phyloP scores from a whole-genome alignment of 75 land plant species.

The Chamaecyparis obtusa region DNA sequence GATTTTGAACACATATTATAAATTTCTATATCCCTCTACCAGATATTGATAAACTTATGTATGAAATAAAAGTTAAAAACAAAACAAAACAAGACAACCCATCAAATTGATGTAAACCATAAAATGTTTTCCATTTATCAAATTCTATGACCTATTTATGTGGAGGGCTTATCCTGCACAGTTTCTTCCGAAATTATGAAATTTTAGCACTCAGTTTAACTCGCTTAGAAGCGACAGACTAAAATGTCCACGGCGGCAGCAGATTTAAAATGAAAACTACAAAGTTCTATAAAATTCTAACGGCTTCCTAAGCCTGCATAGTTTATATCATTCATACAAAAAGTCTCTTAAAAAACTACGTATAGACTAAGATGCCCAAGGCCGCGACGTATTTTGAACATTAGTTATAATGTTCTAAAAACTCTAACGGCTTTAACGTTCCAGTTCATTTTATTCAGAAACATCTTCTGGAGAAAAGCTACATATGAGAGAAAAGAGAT shows the following conservation, averaged over 20 bases:
- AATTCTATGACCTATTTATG: neutral
- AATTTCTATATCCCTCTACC: neutral
- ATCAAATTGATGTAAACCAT: neutral
- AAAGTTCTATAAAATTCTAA: too few relatives aligned
- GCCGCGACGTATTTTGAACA: too few relatives aligned
- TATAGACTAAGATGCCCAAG: too few relatives aligned
- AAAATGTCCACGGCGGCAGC: neutral
- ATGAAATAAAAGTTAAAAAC: neutral
- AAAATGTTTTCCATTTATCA: neutral
- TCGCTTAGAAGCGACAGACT: neutral
- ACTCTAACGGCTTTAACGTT: neutral
- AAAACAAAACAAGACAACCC: too few relatives aligned
- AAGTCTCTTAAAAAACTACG: too few relatives aligned
- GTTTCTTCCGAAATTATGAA: neutral
- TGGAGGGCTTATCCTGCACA: neutral
- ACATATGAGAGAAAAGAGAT: neutral
- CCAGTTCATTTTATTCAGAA: neutral
- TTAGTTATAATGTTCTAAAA: neutral
- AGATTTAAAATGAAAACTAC: neutral
- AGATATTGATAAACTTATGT: neutral
- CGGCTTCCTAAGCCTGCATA: too few relatives aligned
- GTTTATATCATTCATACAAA: neutral
- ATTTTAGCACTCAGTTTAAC: neutral
- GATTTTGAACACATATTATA: neutral
- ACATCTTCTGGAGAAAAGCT: neutral